A percentile compares a stretch with the other conserved stretches of the same genome.
Conservation (phyloP, 768 basidiomycete species). For the Amanita jacksonii region DNA sequence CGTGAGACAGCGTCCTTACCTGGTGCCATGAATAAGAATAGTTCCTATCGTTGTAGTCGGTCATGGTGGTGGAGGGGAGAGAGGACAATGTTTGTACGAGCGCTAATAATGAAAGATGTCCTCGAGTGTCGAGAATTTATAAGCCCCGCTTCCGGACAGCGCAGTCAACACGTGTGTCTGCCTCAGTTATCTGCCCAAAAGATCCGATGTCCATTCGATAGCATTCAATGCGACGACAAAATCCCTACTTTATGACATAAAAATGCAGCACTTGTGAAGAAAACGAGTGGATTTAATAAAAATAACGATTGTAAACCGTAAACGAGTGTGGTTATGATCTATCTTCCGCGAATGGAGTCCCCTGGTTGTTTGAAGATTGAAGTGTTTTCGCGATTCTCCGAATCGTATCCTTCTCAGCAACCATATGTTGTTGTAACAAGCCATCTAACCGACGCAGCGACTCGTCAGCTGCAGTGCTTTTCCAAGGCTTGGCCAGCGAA, state of each 20-base stretch:
- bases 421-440: conserved; percentile 74
- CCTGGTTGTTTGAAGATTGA: conserved; percentile 17
- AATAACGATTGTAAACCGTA: conserved; percentile 7
- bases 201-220: conserved; percentile 4
- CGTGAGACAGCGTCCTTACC: conserved; percentile 31
- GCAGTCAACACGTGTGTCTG: conserved; percentile 2
- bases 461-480: conserved; percentile 39
- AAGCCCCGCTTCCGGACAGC: conserved; percentile 3
- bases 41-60: conserved; percentile 29
- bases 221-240: not conserved
- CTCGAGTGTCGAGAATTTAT: not conserved
- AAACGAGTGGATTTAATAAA: not conserved
- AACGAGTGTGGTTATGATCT: conserved; percentile 4
- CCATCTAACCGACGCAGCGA: conserved; percentile 64
- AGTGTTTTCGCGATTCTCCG: conserved; percentile 57
- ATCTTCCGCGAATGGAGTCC: conserved; percentile 1
- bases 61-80: conserved; percentile 22
- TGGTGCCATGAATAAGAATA: conserved; percentile 80
- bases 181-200: not conserved
- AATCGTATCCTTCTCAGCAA: conserved; percentile 72
- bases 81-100: conserved; percentile 3
- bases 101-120: too few species aligned
- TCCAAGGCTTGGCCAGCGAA: conserved; percentile 23
- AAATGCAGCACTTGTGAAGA: conserved; percentile 7
- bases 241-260: conserved; percentile 2